phyloP scores from a whole-genome alignment of 1,284 basidiomycete genomes.

The Microbotryomycetes sp. region DNA sequence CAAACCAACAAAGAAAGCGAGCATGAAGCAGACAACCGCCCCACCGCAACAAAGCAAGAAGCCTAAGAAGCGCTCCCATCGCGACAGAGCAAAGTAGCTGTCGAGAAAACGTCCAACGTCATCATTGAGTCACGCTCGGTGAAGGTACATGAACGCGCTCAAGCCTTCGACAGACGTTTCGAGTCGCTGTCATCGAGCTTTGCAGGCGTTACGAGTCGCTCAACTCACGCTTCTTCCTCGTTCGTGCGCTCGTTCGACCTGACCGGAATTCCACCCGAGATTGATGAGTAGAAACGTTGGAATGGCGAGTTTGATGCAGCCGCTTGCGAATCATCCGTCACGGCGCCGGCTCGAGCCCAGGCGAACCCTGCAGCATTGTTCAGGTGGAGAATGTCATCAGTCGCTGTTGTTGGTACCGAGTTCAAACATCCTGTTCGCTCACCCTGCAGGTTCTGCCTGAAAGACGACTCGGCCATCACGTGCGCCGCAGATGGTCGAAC shows the following conservation, averaged over 20 bases:
- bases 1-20: conserved; percentile 78
- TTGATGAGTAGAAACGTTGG: conserved; percentile 15
- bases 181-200: too few species aligned
- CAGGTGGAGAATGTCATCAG: not conserved
- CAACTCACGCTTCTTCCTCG: conserved; percentile 87
- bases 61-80: conserved; percentile 90
- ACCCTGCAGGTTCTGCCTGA: conserved; percentile 14
- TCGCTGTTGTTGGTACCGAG: not conserved
- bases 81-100: conserved; percentile 65
- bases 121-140: too few species aligned
- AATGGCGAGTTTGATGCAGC: conserved; percentile 7
- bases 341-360: conserved; percentile 20
- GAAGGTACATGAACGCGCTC: too few species aligned
- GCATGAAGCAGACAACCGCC: conserved; percentile 88
- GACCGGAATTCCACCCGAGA: conserved; percentile 75
- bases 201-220: too few species aligned
- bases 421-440: not conserved
- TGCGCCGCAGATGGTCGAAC: too few species aligned
- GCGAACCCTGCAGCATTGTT: conserved; percentile 15
- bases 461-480: conserved; percentile 12
- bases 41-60: conserved; percentile 86
- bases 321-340: conserved; percentile 24
- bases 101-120: not conserved
- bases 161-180: too few species aligned
- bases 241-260: conserved; percentile 74